Percentiles rank a stretch among this genome's conserved stretches.
Conservation (phyloP, 768 basidiomycete species). For the Xerocomus potaroensis region DNA sequence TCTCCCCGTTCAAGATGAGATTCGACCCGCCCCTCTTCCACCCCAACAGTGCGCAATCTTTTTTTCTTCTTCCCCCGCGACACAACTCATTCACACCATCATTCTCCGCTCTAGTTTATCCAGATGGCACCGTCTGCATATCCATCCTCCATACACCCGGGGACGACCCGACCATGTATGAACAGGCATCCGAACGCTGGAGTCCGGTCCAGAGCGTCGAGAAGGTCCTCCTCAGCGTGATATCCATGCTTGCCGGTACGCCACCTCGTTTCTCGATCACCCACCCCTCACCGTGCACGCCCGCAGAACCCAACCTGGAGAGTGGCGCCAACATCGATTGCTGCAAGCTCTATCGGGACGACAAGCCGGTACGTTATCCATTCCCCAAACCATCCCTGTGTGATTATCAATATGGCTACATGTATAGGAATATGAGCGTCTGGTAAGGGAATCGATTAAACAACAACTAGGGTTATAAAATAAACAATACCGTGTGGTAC, state of each 20-base stretch:
- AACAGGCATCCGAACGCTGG: slow-evolving; percentile 95
- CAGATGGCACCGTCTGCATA: slow-evolving; percentile 96
- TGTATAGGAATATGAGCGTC: slow-evolving; percentile 82
- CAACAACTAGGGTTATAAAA: slow-evolving; percentile 76
- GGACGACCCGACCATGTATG: slow-evolving; percentile 90
- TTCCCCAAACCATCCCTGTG: neutral
- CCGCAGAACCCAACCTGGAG: slow-evolving; percentile 94
- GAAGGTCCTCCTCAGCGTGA: slow-evolving; percentile 93
- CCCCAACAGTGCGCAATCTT: slow-evolving; percentile 79
- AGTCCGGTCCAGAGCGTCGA: slow-evolving; percentile 98
- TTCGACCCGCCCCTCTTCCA: slow-evolving; percentile 97
- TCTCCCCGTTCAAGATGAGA: slow-evolving; percentile 99
- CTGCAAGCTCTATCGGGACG: slow-evolving; percentile 93
- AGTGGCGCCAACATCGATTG: slow-evolving; percentile 97
- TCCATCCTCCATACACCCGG: slow-evolving; percentile 95
- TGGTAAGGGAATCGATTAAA: slow-evolving; percentile 76
- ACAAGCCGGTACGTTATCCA: slow-evolving; percentile 54
- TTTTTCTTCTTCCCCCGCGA: neutral
- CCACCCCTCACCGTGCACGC: too few species aligned
- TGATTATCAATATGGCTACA: slow-evolving; percentile 2
- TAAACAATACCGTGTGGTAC: slow-evolving; percentile 14
- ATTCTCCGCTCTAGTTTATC: slow-evolving; percentile 69
- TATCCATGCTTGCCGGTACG: slow-evolving; percentile 92
- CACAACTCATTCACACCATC: neutral
- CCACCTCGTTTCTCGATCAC: neutral